These are phyloP conservation scores for Penicillium coffeae DNA, from an alignment of 495 filamentous ascomycete genomes.

Conservation along the genomic window DNA sequence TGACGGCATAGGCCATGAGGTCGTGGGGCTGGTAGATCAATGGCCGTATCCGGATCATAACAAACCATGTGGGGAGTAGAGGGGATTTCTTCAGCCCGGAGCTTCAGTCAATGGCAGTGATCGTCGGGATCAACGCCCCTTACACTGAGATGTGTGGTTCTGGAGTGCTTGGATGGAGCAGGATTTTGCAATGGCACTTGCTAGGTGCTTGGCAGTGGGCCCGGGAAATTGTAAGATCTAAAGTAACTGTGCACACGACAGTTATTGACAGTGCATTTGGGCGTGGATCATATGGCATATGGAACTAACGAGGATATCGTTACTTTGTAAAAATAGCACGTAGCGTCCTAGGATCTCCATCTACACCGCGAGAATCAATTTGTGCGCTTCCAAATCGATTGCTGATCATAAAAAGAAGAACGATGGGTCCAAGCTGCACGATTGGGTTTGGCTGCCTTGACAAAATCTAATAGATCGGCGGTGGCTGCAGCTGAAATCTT, in stretches of 20 bases:
- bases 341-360: too few relatives aligned
- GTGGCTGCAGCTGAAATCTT: not conserved
- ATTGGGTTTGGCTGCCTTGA: not conserved
- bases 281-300: too few relatives aligned
- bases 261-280: too few relatives aligned
- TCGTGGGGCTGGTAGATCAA: not conserved
- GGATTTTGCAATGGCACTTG: not conserved
- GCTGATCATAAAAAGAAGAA: not conserved
- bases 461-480: not conserved
- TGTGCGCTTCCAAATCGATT: not conserved
- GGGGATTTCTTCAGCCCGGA: not conserved
- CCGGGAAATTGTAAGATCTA: too few relatives aligned
- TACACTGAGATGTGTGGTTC: not conserved
- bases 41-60: not conserved
- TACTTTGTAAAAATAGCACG: too few relatives aligned
- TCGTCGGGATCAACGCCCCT: conserved; percentile 14
- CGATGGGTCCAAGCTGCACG: not conserved
- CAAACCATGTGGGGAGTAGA: not conserved
- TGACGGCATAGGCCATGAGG: not conserved
- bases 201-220: not conserved
- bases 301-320: too few relatives aligned
- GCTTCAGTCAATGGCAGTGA: conserved; percentile 1
- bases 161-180: not conserved
- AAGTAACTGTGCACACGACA: too few relatives aligned
- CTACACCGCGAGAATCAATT: too few relatives aligned